These are phyloP conservation scores for Kluyveromyces sp. DNA, from an alignment of 1,139 yeast genomes.

Conservation along the genomic window DNA sequence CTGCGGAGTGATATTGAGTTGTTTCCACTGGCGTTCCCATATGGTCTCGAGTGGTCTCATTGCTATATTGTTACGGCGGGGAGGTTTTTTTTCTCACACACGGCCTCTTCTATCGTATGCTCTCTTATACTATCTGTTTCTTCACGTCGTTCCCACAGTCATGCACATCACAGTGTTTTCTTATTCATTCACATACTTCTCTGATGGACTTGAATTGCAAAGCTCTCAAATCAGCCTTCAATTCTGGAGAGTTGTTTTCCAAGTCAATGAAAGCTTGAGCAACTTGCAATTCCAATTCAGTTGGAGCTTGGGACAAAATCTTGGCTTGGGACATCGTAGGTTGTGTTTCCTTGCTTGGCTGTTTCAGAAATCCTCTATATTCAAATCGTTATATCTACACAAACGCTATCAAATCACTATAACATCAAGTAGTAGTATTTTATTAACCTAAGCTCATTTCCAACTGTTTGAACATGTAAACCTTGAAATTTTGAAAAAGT, in stretches of 20 bases:
- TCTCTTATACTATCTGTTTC: neutral
- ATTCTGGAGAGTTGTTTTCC: slow-evolving; percentile 88
- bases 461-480: slow-evolving; percentile 1
- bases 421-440: neutral
- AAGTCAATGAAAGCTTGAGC: slow-evolving; percentile 98
- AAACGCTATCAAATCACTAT: neutral
- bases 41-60: too few relatives aligned
- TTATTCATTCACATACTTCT: slow-evolving; percentile 45
- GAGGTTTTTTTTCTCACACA: too few relatives aligned
- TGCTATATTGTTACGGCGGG: too few relatives aligned
- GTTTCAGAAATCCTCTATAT: neutral
- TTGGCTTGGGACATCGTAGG: slow-evolving; percentile 80
- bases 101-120: too few relatives aligned
- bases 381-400: neutral
- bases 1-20: too few relatives aligned
- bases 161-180: neutral
- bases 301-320: slow-evolving; percentile 85
- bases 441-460: neutral
- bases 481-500: slow-evolving; percentile 5
- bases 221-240: slow-evolving; percentile 97
- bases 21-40: too few relatives aligned
- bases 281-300: slow-evolving; percentile 98
- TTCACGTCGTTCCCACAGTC: neutral
- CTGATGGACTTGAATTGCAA: slow-evolving; percentile 98
- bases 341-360: slow-evolving; percentile 12